Conservation (phyloP, 164 flowering plant species). For the Macadamia integrifolia region DNA sequence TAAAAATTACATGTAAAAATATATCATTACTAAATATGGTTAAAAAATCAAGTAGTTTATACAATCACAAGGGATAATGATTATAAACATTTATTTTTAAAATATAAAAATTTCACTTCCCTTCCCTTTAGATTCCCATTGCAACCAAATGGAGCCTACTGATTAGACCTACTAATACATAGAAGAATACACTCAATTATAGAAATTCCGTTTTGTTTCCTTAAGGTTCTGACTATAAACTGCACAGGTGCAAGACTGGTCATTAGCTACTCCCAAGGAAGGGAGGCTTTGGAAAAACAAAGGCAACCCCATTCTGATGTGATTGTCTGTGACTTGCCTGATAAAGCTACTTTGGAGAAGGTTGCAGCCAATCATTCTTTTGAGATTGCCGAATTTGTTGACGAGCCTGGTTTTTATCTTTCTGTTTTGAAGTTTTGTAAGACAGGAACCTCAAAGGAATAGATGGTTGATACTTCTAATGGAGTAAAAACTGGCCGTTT, state of each 20-base stretch:
- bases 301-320: slow-evolving; percentile 48
- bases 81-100: no score
- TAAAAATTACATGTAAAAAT: no score
- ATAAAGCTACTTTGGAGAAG: slow-evolving; percentile 39
- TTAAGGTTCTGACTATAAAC: slow-evolving; percentile 2
- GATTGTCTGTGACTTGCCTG: slow-evolving; percentile 70
- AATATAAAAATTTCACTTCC: no score
- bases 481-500: background rate
- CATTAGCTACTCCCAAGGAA: slow-evolving; percentile 75
- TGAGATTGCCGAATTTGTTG: slow-evolving; percentile 47
- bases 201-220: background rate
- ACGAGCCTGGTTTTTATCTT: slow-evolving; percentile 69
- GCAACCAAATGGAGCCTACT: no score
- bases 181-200: no score
- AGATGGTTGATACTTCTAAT: background rate
- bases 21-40: no score
- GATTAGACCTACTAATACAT: no score
- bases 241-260: slow-evolving; percentile 75
- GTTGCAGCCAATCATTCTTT: slow-evolving; percentile 52
- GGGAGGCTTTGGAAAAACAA: slow-evolving; percentile 57
- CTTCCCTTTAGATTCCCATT: no score
- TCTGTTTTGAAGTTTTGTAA: slow-evolving; percentile 50
- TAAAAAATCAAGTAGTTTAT: no score
- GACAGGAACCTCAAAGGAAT: background rate
- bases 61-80: no score